A percentile compares a stretch with the other conserved stretches of the same genome.
phyloP scores from a whole-genome alignment of 768 basidiomycete species.

The Phanerochaete sordida region DNA sequence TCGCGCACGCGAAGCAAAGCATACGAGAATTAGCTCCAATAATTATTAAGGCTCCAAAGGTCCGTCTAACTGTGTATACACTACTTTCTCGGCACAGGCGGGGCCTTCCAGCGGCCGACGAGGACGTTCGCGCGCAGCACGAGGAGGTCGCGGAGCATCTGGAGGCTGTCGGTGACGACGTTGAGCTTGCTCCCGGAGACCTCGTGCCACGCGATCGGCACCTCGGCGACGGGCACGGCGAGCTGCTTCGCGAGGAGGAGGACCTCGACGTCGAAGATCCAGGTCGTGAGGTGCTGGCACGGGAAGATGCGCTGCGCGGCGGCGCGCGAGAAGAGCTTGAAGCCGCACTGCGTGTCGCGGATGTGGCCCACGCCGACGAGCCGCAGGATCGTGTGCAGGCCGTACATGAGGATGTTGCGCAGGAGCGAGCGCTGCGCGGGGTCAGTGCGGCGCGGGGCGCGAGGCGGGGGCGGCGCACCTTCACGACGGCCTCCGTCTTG shows the following conservation, averaged over 20 bases:
- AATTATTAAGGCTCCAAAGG: neutral
- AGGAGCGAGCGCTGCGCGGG: slow-evolving; percentile 70
- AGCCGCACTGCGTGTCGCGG: slow-evolving; percentile 94
- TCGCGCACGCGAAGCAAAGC: too few relatives aligned
- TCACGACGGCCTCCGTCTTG: slow-evolving; percentile 88
- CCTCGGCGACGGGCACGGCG: slow-evolving; percentile 76
- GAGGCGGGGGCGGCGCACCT: slow-evolving; percentile 45
- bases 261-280: slow-evolving; percentile 97
- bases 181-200: slow-evolving; percentile 90
- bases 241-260: slow-evolving; percentile 80
- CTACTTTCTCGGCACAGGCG: slow-evolving; percentile 1
- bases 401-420: slow-evolving; percentile 93
- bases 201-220: slow-evolving; percentile 91
- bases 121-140: slow-evolving; percentile 81
- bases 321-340: slow-evolving; percentile 88
- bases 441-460: neutral
- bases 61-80: neutral
- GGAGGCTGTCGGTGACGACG: slow-evolving; percentile 77
- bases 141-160: slow-evolving; percentile 87
- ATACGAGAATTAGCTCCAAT: neutral
- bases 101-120: slow-evolving; percentile 68
- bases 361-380: slow-evolving; percentile 89
- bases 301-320: slow-evolving; percentile 86
- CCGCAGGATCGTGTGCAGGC: slow-evolving; percentile 83
- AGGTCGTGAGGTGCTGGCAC: slow-evolving; percentile 79